Base-by-base conservation (phyloP, 805 yeast species). In the Limtongozyma cylindracea region DNA sequence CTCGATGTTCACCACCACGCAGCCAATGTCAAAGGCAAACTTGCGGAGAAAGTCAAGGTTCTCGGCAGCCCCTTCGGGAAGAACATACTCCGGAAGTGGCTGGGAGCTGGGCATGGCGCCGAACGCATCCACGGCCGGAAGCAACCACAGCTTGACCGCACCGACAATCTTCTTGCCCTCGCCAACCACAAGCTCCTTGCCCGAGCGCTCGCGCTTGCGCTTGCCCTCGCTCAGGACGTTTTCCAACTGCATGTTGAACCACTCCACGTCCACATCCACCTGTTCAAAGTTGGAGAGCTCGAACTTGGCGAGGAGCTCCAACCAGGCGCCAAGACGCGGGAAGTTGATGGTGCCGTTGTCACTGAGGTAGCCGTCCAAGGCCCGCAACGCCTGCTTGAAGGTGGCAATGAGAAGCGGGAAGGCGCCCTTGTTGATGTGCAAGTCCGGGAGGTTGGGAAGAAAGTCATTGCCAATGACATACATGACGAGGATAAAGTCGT, bases 401-500 rank as follows among this genome's bases (percentile, higher is more conserved):
- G 94, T 71, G 29, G 70, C 77, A 32, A 88, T 54, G 35, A 88
- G 55, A 15, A 80, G 59, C n/a, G 96, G 93, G 50, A 88, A 74
- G 1, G 96, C 98, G 33, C 95, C 96, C 34, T 82, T 88, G 39
- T 80, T 82, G 31, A 88, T 59, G 41, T 77, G 82, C 33, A 88
- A 55, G 43, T 82, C 92, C 1, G 99, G 98, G 33, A 91, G 59
- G 40, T 88, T 77, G 13, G 99, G 98, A 38, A 88, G 58, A 66
- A 88, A 88, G 57, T 88, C 99, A 39, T 88, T 88, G 35, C 99
- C 99, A 34, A 88, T 77, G 28, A 88, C 92, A 38, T 77, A 82
- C 70, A 78, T 63, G 34, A 84, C 71, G 28, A 88, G 53, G 30
- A 88, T 76, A 32, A 84, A 78, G 43, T 88, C 99, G 45, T 88